phyloP scores from a whole-genome alignment of 2,329 filamentous ascomycete genomes.

The Fusarium nisikadoi region DNA sequence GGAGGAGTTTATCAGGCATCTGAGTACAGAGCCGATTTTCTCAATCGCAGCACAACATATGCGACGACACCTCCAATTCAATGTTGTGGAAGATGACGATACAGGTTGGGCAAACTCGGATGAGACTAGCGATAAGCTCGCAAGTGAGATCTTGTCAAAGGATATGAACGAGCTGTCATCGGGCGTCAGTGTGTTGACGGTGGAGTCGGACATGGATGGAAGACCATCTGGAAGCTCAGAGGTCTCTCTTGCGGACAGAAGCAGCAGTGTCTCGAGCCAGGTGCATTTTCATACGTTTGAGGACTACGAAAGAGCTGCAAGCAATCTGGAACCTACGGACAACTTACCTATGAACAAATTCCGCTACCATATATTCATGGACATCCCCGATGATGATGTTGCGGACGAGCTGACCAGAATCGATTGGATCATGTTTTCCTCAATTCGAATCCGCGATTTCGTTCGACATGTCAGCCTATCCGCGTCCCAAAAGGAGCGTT shows the following conservation, averaged over 20 bases:
- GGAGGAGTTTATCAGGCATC: conserved; percentile 76
- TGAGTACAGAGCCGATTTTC: conserved; percentile 85
- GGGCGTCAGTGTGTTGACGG: conserved; percentile 60
- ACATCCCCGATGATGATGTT: conserved; percentile 83
- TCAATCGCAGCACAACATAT: conserved; percentile 88
- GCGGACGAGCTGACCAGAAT: conserved; percentile 93
- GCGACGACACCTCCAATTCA: conserved; percentile 76
- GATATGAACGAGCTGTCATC: conserved; percentile 53
- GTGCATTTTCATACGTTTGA: conserved; percentile 75
- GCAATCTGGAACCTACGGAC: conserved; percentile 75
- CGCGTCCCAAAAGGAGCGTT: conserved; percentile 75
- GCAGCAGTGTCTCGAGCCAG: conserved; percentile 54
- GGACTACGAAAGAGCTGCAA: conserved; percentile 82
- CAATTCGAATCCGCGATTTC: conserved; percentile 91
- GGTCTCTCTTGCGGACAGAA: conserved; percentile 53
- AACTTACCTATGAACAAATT: conserved; percentile 80
- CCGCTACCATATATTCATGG: conserved; percentile 92
- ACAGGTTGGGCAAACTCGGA: conserved; percentile 91
- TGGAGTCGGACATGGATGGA: conserved; percentile 59
- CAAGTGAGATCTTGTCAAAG: conserved; percentile 50
- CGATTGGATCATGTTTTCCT: conserved; percentile 98
- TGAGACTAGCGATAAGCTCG: conserved; percentile 54
- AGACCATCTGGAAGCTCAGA: conserved; percentile 61
- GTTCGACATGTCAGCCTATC: conserved; percentile 89
- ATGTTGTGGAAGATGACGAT: conserved; percentile 87